Conservation (phyloP, 352 stramenopile genomes). For the Phytophthora pisi region DNA sequence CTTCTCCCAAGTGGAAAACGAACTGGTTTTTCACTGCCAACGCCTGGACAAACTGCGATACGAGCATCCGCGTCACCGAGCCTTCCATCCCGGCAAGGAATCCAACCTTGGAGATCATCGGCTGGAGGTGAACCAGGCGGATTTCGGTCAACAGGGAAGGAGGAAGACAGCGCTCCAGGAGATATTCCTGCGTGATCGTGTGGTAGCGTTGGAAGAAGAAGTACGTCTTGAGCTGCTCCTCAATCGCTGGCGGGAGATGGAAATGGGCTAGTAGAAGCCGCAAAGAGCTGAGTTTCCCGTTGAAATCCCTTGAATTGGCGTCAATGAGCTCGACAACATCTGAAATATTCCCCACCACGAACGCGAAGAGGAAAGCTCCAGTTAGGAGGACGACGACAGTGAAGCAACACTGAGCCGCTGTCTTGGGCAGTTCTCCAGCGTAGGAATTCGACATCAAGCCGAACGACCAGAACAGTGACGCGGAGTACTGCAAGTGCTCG, state of each 20-base stretch:
- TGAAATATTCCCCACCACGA: conserved; percentile 62
- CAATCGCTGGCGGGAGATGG: conserved; percentile 42
- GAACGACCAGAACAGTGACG: conserved; percentile 63
- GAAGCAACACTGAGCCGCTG: conserved; percentile 48
- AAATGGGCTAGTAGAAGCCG: conserved; percentile 65
- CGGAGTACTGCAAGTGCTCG: conserved; percentile 40
- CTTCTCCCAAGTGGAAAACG: conserved; percentile 49
- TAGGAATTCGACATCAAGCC: conserved; percentile 61
- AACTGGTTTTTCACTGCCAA: conserved; percentile 55
- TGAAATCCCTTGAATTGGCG: conserved; percentile 61
- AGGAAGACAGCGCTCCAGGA: conserved; percentile 54
- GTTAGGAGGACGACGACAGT: conserved; percentile 47
- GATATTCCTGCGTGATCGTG: conserved; percentile 63
- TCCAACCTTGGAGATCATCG: conserved; percentile 63
- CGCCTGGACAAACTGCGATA: conserved; percentile 55
- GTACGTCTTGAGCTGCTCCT: conserved; percentile 69
- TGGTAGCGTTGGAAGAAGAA: conserved; percentile 72
- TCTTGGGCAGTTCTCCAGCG: conserved; percentile 47
- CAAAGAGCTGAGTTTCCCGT: conserved; percentile 57
- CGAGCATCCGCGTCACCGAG: conserved; percentile 59
- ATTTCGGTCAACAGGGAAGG: conserved; percentile 63
- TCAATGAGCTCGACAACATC: conserved; percentile 64
- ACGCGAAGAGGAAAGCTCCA: conserved; percentile 57
- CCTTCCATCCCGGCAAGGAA: conserved; percentile 60
- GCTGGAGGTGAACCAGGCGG: conserved; percentile 55